These are phyloP conservation scores for Dactylellina leptospora DNA, from an alignment of 2,329 filamentous ascomycete species.

Conservation along the genomic window DNA sequence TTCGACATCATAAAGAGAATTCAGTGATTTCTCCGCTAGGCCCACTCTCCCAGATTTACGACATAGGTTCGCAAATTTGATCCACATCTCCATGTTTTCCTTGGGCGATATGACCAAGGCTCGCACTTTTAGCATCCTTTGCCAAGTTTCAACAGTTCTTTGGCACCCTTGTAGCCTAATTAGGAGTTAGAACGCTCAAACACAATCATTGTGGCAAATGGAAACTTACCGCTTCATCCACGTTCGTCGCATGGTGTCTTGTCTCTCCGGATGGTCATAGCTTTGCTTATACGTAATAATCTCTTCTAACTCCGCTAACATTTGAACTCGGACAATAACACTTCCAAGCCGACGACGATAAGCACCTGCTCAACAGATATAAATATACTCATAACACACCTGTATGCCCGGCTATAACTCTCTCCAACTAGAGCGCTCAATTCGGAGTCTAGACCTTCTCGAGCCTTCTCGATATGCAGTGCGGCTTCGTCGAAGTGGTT, in stretches of 20 bases:
- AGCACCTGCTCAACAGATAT: background rate
- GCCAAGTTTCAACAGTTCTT: constrained; percentile 97
- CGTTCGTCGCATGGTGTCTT: constrained; percentile 87
- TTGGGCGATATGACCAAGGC: constrained; percentile 88
- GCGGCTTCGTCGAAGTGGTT: constrained; percentile 94
- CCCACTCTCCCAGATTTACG: constrained; percentile 95
- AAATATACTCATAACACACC: constrained; percentile 59
- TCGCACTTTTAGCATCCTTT: constrained; percentile 93
- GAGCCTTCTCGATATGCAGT: constrained; percentile 86
- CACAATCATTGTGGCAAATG: background rate
- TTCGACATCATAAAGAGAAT: constrained; percentile 82
- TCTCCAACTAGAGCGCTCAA: constrained; percentile 96
- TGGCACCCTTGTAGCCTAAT: constrained; percentile 82
- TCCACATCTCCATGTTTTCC: constrained; percentile 99
- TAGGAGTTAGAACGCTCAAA: background rate
- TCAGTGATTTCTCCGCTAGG: constrained; percentile 91
- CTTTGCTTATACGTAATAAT: constrained; percentile 98
- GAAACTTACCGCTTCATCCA: constrained; percentile 79
- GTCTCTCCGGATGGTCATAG: constrained; percentile 78
- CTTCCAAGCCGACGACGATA: constrained; percentile 7
- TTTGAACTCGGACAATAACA: constrained; percentile 97
- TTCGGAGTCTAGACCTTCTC: constrained; percentile 93
- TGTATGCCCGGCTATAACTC: constrained; percentile 96
- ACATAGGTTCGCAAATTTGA: constrained; percentile 98
- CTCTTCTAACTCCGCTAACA: constrained; percentile 98